Conservation (phyloP, 257 asterid genomes). For the Solanum gandarillasii region DNA sequence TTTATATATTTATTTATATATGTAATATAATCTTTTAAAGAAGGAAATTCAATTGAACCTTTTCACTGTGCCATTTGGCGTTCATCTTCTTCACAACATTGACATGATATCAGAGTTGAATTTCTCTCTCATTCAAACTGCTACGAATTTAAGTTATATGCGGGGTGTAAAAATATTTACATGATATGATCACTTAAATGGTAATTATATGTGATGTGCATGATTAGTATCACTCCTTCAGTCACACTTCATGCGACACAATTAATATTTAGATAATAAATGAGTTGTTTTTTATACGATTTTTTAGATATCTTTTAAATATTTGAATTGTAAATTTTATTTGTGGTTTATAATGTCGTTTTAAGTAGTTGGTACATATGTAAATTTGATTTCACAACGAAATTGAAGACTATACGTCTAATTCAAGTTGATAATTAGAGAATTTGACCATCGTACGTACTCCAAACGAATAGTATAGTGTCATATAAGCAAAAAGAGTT, state of each 20-base stretch:
- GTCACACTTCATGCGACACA: not conserved
- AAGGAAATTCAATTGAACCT: not conserved
- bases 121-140: rapidly evolving
- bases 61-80: not conserved
- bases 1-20: not conserved
- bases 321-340: not conserved
- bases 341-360: not conserved
- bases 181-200: not conserved
- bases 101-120: not conserved
- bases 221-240: not conserved
- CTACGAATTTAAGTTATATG: not conserved
- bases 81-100: not conserved
- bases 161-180: not conserved
- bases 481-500: not conserved
- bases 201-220: not conserved
- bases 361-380: not conserved
- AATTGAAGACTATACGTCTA: not conserved
- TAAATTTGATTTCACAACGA: not conserved
- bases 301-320: not conserved
- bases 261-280: not conserved
- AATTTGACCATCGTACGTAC: not conserved
- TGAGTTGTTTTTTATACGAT: not conserved
- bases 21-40: not conserved
- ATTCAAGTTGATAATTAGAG: not conserved
- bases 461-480: not conserved